Conservation (phyloP, 164 flowering plant species). For the Magnolia officinalis region DNA sequence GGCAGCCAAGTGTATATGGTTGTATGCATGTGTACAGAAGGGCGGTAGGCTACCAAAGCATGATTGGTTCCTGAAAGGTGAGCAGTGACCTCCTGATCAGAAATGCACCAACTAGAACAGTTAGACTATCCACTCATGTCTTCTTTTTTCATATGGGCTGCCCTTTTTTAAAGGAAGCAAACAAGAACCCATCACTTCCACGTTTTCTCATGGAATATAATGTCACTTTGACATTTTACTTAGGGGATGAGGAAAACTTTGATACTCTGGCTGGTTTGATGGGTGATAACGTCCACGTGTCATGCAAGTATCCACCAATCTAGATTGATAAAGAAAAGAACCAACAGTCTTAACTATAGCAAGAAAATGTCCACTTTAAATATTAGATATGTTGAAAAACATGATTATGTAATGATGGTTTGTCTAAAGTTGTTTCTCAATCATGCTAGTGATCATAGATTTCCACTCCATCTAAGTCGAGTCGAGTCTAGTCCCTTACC, state of each 20-base stretch:
- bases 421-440: too few relatives aligned
- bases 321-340: too few relatives aligned
- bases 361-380: too few relatives aligned
- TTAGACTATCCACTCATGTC: neutral
- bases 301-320: neutral
- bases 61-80: neutral
- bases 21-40: neutral
- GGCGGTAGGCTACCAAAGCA: neutral
- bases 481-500: too few relatives aligned
- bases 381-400: too few relatives aligned
- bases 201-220: neutral
- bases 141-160: neutral
- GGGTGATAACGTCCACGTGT: neutral
- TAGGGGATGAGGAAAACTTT: neutral
- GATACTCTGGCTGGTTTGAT: neutral
- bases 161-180: neutral
- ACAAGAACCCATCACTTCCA: neutral
- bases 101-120: neutral
- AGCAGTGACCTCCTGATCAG: neutral
- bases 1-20: neutral
- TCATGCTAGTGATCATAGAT: too few relatives aligned
- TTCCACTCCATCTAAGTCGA: too few relatives aligned
- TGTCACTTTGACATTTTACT: neutral
- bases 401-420: too few relatives aligned
- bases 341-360: too few relatives aligned